These are phyloP conservation scores for Oryza glaberrima DNA, from an alignment of 176 grass and related monocot species.

Conservation along the genomic window DNA sequence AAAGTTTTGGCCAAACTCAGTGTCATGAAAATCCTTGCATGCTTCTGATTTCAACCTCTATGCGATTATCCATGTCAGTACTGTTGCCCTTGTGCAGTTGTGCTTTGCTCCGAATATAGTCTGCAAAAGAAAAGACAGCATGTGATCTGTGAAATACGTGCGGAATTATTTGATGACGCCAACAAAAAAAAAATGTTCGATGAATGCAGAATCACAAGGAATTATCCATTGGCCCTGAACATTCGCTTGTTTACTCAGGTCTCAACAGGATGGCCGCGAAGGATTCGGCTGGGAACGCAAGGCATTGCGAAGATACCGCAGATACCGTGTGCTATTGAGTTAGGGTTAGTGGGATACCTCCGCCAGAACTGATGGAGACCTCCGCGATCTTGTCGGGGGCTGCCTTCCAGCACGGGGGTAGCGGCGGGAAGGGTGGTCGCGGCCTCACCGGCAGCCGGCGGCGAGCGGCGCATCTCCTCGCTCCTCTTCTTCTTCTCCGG, in stretches of 20 bases:
- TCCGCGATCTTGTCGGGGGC: neutral
- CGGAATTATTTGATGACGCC: neutral
- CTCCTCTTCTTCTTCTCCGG: neutral
- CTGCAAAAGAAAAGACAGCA: neutral
- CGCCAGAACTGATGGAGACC: neutral
- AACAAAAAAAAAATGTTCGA: neutral
- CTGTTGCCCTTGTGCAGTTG: neutral
- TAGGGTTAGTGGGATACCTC: neutral
- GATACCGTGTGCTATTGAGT: neutral
- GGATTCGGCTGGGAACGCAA: neutral
- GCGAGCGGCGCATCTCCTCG: too few species aligned
- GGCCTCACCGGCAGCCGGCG: neutral
- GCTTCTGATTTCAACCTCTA: neutral
- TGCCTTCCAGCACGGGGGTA: neutral
- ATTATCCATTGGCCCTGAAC: neutral
- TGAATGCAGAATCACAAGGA: neutral
- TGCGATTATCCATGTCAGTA: neutral
- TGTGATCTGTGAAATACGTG: neutral
- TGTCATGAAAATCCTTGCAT: neutral
- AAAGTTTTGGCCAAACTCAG: slow-evolving; percentile 26
- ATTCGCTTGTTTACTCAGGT: neutral
- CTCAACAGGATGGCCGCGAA: neutral
- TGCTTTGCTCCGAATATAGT: neutral
- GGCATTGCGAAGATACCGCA: neutral
- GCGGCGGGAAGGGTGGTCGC: neutral